Conservation (phyloP, 2,329 filamentous ascomycete genomes). For the Fusarium sp. region DNA sequence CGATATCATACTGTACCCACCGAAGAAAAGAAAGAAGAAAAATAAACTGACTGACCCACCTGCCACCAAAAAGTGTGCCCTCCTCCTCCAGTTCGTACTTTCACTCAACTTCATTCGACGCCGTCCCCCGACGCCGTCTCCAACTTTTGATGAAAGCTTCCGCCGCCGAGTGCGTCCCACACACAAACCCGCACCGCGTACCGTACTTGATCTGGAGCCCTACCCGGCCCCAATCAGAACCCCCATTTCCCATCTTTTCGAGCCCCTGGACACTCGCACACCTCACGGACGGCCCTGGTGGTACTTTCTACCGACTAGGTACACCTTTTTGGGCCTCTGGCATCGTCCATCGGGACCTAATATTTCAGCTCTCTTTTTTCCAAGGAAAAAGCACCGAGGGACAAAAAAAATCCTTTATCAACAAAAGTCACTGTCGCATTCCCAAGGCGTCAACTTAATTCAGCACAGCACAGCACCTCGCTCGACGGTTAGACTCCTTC, state of each 20-base stretch:
- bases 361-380: conserved; percentile 25
- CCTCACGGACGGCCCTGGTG: conserved; percentile 23
- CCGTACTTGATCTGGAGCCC: conserved; percentile 29
- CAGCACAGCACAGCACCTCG: not conserved
- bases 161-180: conserved; percentile 38
- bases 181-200: conserved; percentile 19
- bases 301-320: conserved; percentile 33
- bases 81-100: not conserved
- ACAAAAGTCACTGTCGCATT: conserved; percentile 17
- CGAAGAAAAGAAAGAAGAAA: not conserved
- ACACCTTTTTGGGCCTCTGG: conserved; percentile 37
- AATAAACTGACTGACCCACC: not conserved
- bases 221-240: conserved; percentile 40
- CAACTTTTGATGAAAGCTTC: conserved; percentile 16
- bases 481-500: conserved; percentile 2
- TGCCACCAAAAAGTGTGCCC: conserved; percentile 9
- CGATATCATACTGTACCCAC: not conserved
- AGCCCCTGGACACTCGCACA: conserved; percentile 34
- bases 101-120: conserved; percentile 19
- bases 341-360: conserved; percentile 35
- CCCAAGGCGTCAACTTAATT: conserved; percentile 4
- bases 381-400: conserved; percentile 12
- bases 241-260: conserved; percentile 27
- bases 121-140: conserved; percentile 35
- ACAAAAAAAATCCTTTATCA: not conserved